Percentiles rank a stretch among this genome's conserved stretches.
Conservation (phyloP, 2,329 filamentous ascomycete species). For the Davidsoniella neocaledoniae region DNA sequence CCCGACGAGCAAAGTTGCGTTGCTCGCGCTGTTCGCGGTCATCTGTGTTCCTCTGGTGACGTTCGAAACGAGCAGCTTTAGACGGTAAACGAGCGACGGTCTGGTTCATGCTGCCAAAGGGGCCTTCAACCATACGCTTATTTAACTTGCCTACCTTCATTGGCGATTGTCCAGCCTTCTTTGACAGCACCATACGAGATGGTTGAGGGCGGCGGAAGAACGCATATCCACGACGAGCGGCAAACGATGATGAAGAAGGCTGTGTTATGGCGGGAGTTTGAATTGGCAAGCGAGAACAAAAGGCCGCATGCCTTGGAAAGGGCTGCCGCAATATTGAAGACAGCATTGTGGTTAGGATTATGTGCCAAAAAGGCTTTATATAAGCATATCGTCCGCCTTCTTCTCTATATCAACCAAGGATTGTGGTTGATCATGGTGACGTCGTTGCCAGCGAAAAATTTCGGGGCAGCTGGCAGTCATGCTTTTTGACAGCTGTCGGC, state of each 20-base stretch:
- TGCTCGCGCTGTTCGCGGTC: conserved; percentile 16
- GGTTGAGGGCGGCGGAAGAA: conserved; percentile 17
- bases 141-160: conserved; percentile 22
- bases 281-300: too few species aligned
- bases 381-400: too few species aligned
- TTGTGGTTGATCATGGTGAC: background rate
- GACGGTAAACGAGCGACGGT: conserved; percentile 26
- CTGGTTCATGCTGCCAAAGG: conserved; percentile 40
- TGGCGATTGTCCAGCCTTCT: conserved; percentile 30
- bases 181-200: conserved; percentile 42
- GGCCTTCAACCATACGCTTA: conserved; percentile 27
- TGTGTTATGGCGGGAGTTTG: background rate
- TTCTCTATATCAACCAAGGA: too few species aligned
- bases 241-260: background rate
- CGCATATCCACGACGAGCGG: conserved; percentile 4
- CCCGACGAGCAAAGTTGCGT: conserved; percentile 21
- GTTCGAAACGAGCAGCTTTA: conserved; percentile 1
- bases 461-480: background rate
- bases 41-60: conserved; percentile 1
- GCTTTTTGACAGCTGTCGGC: too few species aligned
- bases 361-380: too few species aligned
- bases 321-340: background rate
- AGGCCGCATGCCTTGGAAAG: background rate
- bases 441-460: conserved; percentile 3
- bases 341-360: background rate